A percentile compares a stretch with the other conserved stretches of the same genome.
phyloP scores from a whole-genome alignment of 176 grass and related monocot species.

The Phoenix dactylifera region DNA sequence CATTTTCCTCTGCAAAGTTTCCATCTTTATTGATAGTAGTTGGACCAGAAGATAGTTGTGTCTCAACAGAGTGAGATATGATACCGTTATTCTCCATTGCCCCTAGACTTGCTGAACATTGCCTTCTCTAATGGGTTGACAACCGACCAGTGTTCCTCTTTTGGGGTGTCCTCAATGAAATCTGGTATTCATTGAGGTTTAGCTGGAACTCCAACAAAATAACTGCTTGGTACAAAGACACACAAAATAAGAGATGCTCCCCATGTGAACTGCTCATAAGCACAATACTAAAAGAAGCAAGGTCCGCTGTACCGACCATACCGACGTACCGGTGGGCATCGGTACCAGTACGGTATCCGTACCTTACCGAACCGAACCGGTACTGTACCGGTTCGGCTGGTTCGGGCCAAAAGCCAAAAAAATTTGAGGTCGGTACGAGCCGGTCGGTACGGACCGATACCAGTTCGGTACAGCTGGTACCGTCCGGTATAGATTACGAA shows the following conservation, averaged over 20 bases:
- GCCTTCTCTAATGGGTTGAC: conserved; percentile 24
- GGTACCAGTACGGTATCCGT: no score
- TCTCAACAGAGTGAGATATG: conserved; percentile 47
- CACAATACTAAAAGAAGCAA: background rate
- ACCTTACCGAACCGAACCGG: no score
- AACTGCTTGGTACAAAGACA: conserved; percentile 52
- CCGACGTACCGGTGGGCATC: no score
- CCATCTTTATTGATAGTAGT: conserved; percentile 28
- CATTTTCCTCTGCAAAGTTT: conserved; percentile 30
- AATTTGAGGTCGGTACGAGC: no score
- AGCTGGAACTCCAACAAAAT: conserved; percentile 49
- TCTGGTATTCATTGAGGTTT: conserved; percentile 27
- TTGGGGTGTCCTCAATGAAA: conserved; percentile 19
- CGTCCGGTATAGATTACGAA: no score
- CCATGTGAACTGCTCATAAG: background rate
- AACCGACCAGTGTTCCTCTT: conserved; percentile 13
- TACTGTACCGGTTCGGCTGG: no score
- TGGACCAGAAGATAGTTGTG: conserved; percentile 41
- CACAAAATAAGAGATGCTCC: conserved; percentile 8
- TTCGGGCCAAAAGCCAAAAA: no score
- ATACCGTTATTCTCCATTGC: conserved; percentile 55
- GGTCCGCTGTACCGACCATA: no score
- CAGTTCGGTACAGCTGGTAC: no score
- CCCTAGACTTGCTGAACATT: conserved; percentile 29
- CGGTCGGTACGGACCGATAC: no score